Conservation (phyloP, 169 alveolate genomes). For the Plasmodium knowlesi region DNA sequence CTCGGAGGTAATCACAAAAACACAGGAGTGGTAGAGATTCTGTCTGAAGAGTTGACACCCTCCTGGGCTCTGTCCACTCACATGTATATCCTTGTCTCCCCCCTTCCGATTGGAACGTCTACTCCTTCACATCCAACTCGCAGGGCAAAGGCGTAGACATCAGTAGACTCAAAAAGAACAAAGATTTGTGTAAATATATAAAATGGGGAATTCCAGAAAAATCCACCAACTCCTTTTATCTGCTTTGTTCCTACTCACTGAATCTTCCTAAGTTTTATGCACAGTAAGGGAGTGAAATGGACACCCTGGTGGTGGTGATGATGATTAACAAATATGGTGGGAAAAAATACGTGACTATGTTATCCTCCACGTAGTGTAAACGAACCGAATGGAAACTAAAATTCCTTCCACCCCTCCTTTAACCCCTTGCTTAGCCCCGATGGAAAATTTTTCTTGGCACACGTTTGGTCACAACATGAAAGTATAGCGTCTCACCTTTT, state of each 20-base stretch:
- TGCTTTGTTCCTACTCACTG: constrained; percentile 60
- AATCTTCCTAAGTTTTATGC: constrained; percentile 69
- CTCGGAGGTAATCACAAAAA: constrained; percentile 13
- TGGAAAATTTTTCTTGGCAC: constrained; percentile 51
- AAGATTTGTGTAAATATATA: constrained; percentile 41
- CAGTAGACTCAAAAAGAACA: constrained; percentile 47
- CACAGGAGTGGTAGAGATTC: background rate
- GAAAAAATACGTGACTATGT: background rate
- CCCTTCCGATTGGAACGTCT: background rate
- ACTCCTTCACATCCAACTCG: background rate
- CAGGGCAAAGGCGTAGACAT: constrained; percentile 63
- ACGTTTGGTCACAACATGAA: constrained; percentile 68
- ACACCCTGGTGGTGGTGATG: background rate
- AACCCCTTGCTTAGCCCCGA: constrained; percentile 15
- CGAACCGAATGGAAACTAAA: background rate
- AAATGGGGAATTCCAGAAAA: constrained; percentile 61
- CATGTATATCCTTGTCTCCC: background rate
- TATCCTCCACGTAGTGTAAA: background rate
- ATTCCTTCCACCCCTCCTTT: background rate
- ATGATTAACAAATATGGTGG: background rate
- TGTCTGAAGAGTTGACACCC: background rate
- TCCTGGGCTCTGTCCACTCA: background rate
- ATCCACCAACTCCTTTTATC: constrained; percentile 34
- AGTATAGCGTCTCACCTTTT: constrained; percentile 61
- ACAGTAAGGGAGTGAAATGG: constrained; percentile 8